These are phyloP conservation scores for Saccharomycopsis synnaedendra DNA, from an alignment of 805 yeast species.

Conservation along the genomic window DNA sequence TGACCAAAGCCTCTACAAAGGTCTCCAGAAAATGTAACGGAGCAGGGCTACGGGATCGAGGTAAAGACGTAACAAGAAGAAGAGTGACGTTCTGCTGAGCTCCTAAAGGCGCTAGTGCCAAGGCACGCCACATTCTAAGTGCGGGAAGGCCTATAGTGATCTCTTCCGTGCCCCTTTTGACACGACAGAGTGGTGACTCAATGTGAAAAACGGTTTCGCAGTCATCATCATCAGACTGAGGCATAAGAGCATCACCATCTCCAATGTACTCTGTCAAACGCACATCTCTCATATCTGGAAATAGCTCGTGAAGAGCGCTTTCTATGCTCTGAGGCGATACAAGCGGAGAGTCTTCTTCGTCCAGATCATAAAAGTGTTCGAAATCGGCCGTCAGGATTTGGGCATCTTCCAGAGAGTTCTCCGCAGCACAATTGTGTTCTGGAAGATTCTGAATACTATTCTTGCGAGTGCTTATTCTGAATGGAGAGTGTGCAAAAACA, in stretches of 20 bases:
- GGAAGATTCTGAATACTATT: no score
- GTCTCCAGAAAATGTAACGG: slow-evolving; percentile 10
- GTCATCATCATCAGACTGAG: background rate
- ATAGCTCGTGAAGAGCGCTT: no score
- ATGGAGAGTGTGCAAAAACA: no score
- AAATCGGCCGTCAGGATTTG: no score
- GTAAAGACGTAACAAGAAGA: slow-evolving; percentile 29
- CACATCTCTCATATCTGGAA: no score
- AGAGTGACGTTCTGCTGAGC: slow-evolving; percentile 42
- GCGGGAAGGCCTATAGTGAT: slow-evolving; percentile 38
- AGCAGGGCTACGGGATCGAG: no score
- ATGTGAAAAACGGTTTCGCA: slow-evolving; percentile 24
- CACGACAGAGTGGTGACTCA: slow-evolving; percentile 25
- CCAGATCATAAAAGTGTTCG: no score
- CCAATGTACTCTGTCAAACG: background rate
- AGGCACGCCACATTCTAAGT: slow-evolving; percentile 41
- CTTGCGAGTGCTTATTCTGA: no score
- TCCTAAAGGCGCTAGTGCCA: slow-evolving; percentile 44
- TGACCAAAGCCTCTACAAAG: slow-evolving; percentile 31
- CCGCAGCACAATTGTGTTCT: no score
- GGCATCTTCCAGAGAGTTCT: no score
- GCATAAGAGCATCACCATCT: slow-evolving; percentile 1
- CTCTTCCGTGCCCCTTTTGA: slow-evolving; percentile 27
- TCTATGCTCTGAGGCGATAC: no score
- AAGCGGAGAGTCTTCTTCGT: no score